Evolutionary conservation across 192 early-diverging fungal genomes (phyloP).

Genomic region (Thamnidium elegans): DNA sequence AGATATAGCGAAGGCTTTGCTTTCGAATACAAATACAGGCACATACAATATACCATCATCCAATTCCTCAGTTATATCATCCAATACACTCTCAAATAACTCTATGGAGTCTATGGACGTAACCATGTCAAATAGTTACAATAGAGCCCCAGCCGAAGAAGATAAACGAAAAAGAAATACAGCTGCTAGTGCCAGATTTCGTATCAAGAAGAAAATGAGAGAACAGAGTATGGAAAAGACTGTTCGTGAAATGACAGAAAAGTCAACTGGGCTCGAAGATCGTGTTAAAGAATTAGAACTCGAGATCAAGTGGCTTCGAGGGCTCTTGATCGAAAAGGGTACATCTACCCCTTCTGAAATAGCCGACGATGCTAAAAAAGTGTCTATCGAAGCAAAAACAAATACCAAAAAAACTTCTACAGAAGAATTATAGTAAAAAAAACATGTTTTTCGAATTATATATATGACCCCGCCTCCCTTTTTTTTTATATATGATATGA

Average conservation of each 20-base stretch:
- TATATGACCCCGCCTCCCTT: no score
- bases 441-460: no score
- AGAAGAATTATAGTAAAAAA: no score
- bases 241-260: constrained; percentile 68
- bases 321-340: constrained; percentile 77
- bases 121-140: not conserved
- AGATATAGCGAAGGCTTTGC: not conserved
- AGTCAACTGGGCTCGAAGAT: constrained; percentile 68
- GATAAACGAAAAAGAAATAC: constrained; percentile 94
- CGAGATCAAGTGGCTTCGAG: constrained; percentile 86
- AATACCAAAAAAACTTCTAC: no score
- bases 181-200: constrained; percentile 90
- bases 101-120: not conserved
- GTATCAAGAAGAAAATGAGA: constrained; percentile 88
- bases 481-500: no score
- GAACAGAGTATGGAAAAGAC: constrained; percentile 81
- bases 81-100: not conserved
- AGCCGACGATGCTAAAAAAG: no score
- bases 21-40: not conserved
- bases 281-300: constrained; percentile 80
- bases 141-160: constrained; percentile 46
- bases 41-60: not conserved
- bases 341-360: constrained; percentile 28
- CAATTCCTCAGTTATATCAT: no score
- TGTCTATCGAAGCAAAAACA: no score